Base-by-base conservation (phyloP, 1,284 basidiomycete species). In the Termitomyces sp. region DNA sequence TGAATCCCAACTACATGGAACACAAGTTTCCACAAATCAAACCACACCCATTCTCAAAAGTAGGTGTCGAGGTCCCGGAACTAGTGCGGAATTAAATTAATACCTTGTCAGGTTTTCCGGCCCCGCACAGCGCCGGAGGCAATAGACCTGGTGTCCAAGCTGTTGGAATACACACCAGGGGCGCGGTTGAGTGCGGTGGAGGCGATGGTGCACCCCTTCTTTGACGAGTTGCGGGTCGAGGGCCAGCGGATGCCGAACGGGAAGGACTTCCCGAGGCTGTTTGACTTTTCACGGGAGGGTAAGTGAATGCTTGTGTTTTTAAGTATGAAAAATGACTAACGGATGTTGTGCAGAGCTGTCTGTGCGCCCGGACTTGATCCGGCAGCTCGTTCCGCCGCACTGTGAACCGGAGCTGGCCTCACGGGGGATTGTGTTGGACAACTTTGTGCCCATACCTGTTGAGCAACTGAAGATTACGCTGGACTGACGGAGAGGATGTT, bases 1-100 rank as follows among this genome's bases (percentile, higher is more conserved):
- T 99, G 96, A 99, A 99, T 74, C 96, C 97, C 47, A 96, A 96
- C 76, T 99, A 99, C 76, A 99, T 99, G 97, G 97, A 99, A 72
- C 96, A 99, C 84, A 98, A 98, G 73, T 99, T 99, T 80, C 96
- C 96, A 7, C 96, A 99, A 74, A 99, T 99, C 78, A 96, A 97
- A 71, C 93, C 95, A 35, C 92, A 97, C 68, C 92, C 93, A 1
- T 95, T 95, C 79, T 88, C 86, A 66, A 95, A 95, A 82, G 89
- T 88, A 59, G 34, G 72, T 66, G 21, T 39, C 7, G 28, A 30
- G 19, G 26, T 8, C 11, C 2, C n/a, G 46, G 45, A 41, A 37
- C 18, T 38, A 10, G 28, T 28, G 40, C 35, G 47, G 7, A 47
- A 40, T 10, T n/a, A 21, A 38, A 30, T 21, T 47, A 14, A 3